A percentile compares a stretch with the other conserved stretches of the same genome.
Conservation (phyloP, 2,329 filamentous ascomycete genomes). For the Colletotrichum spinosum region DNA sequence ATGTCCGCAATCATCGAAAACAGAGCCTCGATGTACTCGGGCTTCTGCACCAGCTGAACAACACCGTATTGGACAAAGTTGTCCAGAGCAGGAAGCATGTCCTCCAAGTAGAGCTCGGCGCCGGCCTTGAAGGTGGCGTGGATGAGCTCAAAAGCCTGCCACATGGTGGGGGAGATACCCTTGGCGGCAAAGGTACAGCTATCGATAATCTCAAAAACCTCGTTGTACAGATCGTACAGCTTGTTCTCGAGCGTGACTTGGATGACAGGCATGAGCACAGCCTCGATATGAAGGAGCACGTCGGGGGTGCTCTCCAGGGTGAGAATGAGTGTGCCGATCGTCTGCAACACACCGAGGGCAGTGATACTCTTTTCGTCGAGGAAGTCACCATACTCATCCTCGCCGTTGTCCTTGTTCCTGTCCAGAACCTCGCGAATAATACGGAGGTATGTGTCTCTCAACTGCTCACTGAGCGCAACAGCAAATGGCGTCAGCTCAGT, state of each 20-base stretch:
- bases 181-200: slow-evolving; percentile 99
- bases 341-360: slow-evolving; percentile 94
- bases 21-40: slow-evolving; percentile 86
- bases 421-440: slow-evolving; percentile 93
- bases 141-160: slow-evolving; percentile 97
- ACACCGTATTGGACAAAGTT: slow-evolving; percentile 97
- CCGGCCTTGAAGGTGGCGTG: slow-evolving; percentile 97
- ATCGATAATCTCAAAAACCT: slow-evolving; percentile 98
- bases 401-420: slow-evolving; percentile 79
- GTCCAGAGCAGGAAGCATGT: slow-evolving; percentile 97
- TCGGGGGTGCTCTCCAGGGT: slow-evolving; percentile 97
- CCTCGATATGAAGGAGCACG: slow-evolving; percentile 92
- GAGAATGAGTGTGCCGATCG: slow-evolving; percentile 95
- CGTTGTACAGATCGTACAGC: slow-evolving; percentile 97
- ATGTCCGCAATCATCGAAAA: slow-evolving; percentile 96
- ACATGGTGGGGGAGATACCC: slow-evolving; percentile 95
- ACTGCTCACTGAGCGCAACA: slow-evolving; percentile 93
- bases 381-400: slow-evolving; percentile 88
- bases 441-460: slow-evolving; percentile 94
- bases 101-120: slow-evolving; percentile 95
- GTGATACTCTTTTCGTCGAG: slow-evolving; percentile 99
- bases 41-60: slow-evolving; percentile 82
- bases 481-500: slow-evolving; percentile 96
- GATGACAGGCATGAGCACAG: slow-evolving; percentile 96
- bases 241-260: slow-evolving; percentile 97